A percentile compares a stretch with the other conserved stretches of the same genome.
Evolutionary conservation across 768 basidiomycete species (phyloP).

Genomic region (Panaeolus cyanescens): DNA sequence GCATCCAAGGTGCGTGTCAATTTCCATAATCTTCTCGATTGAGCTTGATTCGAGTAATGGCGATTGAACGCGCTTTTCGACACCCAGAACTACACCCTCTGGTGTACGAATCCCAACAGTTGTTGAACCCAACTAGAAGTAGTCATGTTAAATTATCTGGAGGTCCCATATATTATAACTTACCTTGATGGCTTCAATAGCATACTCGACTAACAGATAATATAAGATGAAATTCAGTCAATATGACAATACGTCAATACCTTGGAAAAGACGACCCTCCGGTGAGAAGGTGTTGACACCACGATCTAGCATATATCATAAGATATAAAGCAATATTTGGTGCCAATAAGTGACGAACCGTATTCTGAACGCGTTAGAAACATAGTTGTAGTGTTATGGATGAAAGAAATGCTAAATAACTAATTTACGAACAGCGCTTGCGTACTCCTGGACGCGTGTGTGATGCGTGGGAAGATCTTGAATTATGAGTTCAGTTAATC

Average conservation of each 20-base stretch:
- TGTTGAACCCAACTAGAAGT: slow-evolving; percentile 87
- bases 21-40: slow-evolving; percentile 99
- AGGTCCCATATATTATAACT: slow-evolving; percentile 4
- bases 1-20: slow-evolving; percentile 93
- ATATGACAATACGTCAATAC: slow-evolving; percentile 36
- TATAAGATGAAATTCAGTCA: slow-evolving; percentile 16
- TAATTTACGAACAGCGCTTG: slow-evolving; percentile 25
- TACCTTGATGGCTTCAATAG: slow-evolving; percentile 99
- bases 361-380: slow-evolving; percentile 96
- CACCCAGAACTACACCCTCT: slow-evolving; percentile 89
- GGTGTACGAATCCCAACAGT: slow-evolving; percentile 94
- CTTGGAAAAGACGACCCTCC: slow-evolving; percentile 98
- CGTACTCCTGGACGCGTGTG: slow-evolving; percentile 48
- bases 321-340: background rate
- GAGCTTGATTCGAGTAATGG: slow-evolving; percentile 93
- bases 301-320: slow-evolving; percentile 59
- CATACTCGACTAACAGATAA: slow-evolving; percentile 83
- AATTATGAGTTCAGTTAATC: slow-evolving; percentile 35
- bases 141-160: background rate
- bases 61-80: slow-evolving; percentile 98
- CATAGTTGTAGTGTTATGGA: slow-evolving; percentile 48
- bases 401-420: slow-evolving; percentile 22
- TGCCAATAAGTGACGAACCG: slow-evolving; percentile 45
- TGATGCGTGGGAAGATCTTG: slow-evolving; percentile 39
- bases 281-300: slow-evolving; percentile 99